Evolutionary conservation across 192 early-diverging fungal species (phyloP), one percentile per base, ranked within the genome.

Genomic region (Gamsiella multidivaricata): DNA sequence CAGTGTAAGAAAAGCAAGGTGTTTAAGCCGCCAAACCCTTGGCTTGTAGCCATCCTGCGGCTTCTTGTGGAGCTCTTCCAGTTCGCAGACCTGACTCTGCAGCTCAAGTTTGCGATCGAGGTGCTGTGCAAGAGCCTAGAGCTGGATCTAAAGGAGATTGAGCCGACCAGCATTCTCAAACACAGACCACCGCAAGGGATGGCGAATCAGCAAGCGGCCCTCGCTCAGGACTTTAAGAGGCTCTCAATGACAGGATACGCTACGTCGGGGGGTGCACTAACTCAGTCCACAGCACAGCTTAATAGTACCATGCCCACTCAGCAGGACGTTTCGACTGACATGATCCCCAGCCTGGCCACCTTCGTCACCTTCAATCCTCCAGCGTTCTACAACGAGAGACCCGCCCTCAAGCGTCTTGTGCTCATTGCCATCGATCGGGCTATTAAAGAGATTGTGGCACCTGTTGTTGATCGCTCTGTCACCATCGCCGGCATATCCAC

Each of bases 71-170:
- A 99, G 80, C 84, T 99, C 11, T 97, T 97, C 83, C 90, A 93
- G 50, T 94, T 87, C 72, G 96, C 95, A 0, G 94, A 97, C 61
- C 82, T 99, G 33, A 98, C 96, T 80, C 85, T 98, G 32, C 97
- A 95, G 57, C 89, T 97, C 42, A 97, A 96, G 60, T 99, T 99
- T 84, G 96, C 97, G 72, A 94, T 99, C 52, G 97, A 99, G 81
- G 96, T 99, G 6, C 84, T 99, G 36, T 98, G 96, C 84, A 98
- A 98, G 75, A 91, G 93, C 41, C 81, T 95, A 26, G 82, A 87
- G 51, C 82, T 99, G 32, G 94, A 95, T 39, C 83, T 97, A 23
- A 96, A 94, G 82, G 87, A 88, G 49, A 92, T 92, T 53, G 82
- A 86, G 47, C 86, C 92, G 0, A 89, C 88, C 0, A 84, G 75